phyloP scores from a whole-genome alignment of 2,329 filamentous ascomycete species.

The Amesomyces nigricolor region DNA sequence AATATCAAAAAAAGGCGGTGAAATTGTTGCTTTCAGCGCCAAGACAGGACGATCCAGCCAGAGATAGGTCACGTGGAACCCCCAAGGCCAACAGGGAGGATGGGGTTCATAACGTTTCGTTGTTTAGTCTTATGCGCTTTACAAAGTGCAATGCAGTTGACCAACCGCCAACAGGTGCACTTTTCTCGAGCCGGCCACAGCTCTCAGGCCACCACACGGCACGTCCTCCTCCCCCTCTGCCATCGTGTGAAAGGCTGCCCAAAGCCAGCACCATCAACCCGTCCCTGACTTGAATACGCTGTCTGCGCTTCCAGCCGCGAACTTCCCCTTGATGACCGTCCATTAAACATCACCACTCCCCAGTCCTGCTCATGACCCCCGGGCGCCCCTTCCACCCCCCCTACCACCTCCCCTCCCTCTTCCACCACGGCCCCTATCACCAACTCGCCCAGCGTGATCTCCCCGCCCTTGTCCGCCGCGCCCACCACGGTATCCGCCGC shows the following conservation, averaged over 20 bases:
- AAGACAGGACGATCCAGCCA: not conserved
- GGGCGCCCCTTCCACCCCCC: slow-evolving; percentile 17
- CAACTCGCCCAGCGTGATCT: slow-evolving; percentile 53
- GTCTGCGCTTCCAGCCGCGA: not conserved
- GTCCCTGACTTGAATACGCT: no score
- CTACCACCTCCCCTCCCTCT: slow-evolving; percentile 31
- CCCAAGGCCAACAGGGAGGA: not conserved
- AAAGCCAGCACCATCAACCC: no score
- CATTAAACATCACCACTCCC: not conserved
- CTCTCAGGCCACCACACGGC: no score
- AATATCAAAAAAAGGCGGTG: not conserved
- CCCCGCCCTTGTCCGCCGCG: slow-evolving; percentile 50
- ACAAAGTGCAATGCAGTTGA: no score
- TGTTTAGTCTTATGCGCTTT: not conserved
- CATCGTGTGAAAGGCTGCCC: no score
- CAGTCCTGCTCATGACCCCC: slow-evolving; percentile 10
- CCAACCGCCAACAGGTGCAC: no score
- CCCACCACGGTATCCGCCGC: slow-evolving; percentile 58
- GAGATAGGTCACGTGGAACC: not conserved
- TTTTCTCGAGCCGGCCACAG: no score
- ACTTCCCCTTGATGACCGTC: not conserved
- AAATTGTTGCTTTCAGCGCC: not conserved
- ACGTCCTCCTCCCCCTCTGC: no score
- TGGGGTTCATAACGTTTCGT: not conserved
- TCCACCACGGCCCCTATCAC: slow-evolving; percentile 47